A percentile compares a stretch with the other conserved stretches of the same genome.
Conservation (phyloP, 225 moss, liverwort and hornwort genomes). For the Sphagnum contortum region DNA sequence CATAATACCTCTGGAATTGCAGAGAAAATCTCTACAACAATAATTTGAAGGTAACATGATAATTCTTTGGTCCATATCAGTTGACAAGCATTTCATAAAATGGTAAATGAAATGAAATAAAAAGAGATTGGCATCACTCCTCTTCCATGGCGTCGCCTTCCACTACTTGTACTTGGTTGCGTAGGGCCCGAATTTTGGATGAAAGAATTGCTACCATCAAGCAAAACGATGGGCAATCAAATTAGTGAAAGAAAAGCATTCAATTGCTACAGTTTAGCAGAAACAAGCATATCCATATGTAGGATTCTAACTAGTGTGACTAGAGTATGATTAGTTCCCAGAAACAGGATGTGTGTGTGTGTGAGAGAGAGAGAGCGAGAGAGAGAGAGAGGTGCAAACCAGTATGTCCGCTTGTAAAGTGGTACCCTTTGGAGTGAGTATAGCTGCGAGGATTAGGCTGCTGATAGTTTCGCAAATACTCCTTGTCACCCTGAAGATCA, state of each 20-base stretch:
- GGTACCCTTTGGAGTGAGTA: conserved; percentile 65
- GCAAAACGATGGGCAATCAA: not conserved
- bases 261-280: too few species aligned
- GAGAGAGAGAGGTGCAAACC: conserved; percentile 17
- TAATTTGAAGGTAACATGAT: too few species aligned
- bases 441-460: conserved; percentile 86
- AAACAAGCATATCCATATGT: too few species aligned
- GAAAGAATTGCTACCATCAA: conserved; percentile 58
- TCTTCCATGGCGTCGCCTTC: conserved; percentile 78
- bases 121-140: conserved; percentile 6
- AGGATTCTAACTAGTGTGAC: too few species aligned
- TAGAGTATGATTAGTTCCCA: too few species aligned
- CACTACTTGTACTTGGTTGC: conserved; percentile 36
- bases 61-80: too few species aligned
- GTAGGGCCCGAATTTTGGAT: conserved; percentile 46
- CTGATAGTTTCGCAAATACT: conserved; percentile 75
- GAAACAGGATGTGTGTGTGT: not conserved
- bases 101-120: too few species aligned
- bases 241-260: too few species aligned
- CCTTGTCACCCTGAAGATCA: conserved; percentile 42
- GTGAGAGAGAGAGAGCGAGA: not conserved
- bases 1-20: too few species aligned
- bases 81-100: too few species aligned
- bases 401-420: conserved; percentile 67
- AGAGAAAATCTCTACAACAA: too few species aligned